Percentiles rank a stretch among this genome's conserved stretches.
Evolutionary conservation across 2,329 filamentous ascomycete species (phyloP).

Genomic region (Sphaerulina vaccinii): DNA sequence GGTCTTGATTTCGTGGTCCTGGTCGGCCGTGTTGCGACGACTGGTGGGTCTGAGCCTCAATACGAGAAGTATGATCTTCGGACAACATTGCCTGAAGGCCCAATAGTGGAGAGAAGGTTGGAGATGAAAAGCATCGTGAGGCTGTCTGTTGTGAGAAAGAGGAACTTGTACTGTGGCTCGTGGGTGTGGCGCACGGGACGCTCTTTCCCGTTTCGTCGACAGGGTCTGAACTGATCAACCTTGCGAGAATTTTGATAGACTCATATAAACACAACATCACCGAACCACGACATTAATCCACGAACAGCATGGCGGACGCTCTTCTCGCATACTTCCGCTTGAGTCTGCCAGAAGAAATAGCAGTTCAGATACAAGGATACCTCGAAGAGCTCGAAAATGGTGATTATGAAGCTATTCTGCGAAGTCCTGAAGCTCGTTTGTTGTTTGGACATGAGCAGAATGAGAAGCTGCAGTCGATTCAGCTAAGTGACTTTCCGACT

Average conservation of each 20-base stretch:
- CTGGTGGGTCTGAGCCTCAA: too few relatives aligned
- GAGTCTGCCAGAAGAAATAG: slow-evolving; percentile 45
- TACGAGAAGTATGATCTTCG: too few relatives aligned
- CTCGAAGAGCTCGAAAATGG: slow-evolving; percentile 44
- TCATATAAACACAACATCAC: neutral
- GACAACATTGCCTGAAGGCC: too few relatives aligned
- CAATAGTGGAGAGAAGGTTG: too few relatives aligned
- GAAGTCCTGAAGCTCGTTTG: slow-evolving; percentile 40
- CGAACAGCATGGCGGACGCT: slow-evolving; percentile 43
- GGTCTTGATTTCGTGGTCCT: too few relatives aligned
- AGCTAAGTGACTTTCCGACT: slow-evolving; percentile 36
- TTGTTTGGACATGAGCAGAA: slow-evolving; percentile 44
- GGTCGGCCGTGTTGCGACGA: too few relatives aligned
- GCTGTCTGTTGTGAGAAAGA: too few relatives aligned
- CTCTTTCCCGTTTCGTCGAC: too few relatives aligned
- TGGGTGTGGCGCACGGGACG: too few relatives aligned
- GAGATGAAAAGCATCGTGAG: too few relatives aligned
- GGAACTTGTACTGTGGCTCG: too few relatives aligned
- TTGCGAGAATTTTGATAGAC: neutral
- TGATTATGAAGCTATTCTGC: slow-evolving; percentile 43
- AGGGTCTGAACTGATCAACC: too few relatives aligned
- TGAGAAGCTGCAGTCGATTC: slow-evolving; percentile 35
- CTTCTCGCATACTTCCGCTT: slow-evolving; percentile 43
- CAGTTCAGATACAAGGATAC: slow-evolving; percentile 38
- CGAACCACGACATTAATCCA: neutral